phyloP scores from a whole-genome alignment of 805 yeast species.

The Lachancea sp. region DNA sequence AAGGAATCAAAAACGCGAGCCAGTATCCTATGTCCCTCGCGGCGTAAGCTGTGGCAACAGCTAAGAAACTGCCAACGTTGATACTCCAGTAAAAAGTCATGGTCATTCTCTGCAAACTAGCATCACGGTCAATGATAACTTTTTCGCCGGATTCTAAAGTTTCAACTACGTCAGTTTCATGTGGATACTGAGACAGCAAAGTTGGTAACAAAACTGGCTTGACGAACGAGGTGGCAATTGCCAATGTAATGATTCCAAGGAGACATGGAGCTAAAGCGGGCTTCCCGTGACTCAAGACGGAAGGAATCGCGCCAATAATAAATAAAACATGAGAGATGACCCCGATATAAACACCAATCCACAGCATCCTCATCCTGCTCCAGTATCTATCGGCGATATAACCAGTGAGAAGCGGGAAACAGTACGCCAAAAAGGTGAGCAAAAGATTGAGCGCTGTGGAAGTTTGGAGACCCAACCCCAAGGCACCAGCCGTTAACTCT shows the following conservation, averaged over 20 bases:
- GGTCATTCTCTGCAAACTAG: conserved; percentile 67
- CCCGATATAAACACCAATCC: conserved; percentile 41
- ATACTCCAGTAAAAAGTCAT: conserved; percentile 72
- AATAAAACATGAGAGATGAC: conserved; percentile 58
- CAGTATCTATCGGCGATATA: conserved; percentile 65
- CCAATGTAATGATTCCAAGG: conserved; percentile 42
- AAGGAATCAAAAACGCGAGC: conserved; percentile 71
- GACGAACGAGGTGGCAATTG: conserved; percentile 70
- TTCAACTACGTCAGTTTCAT: conserved; percentile 52
- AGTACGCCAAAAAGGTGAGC: conserved; percentile 77
- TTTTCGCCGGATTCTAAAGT: conserved; percentile 55
- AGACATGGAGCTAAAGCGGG: conserved; percentile 7
- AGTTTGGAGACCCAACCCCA: conserved; percentile 52
- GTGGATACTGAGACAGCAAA: conserved; percentile 69
- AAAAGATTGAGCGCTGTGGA: conserved; percentile 70
- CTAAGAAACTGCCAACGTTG: conserved; percentile 68
- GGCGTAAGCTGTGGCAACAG: conserved; percentile 69
- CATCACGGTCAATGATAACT: conserved; percentile 62
- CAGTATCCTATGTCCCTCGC: conserved; percentile 61
- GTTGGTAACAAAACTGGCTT: conserved; percentile 64
- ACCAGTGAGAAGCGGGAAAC: conserved; percentile 75
- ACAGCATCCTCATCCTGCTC: conserved; percentile 68
- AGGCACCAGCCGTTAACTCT: conserved; percentile 45
- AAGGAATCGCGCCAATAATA: conserved; percentile 61
- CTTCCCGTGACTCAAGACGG: conserved; percentile 37